Percentiles rank a stretch among this genome's conserved stretches.
Conservation (phyloP, 2,329 filamentous ascomycete genomes). For the Penicillium crustosum region DNA sequence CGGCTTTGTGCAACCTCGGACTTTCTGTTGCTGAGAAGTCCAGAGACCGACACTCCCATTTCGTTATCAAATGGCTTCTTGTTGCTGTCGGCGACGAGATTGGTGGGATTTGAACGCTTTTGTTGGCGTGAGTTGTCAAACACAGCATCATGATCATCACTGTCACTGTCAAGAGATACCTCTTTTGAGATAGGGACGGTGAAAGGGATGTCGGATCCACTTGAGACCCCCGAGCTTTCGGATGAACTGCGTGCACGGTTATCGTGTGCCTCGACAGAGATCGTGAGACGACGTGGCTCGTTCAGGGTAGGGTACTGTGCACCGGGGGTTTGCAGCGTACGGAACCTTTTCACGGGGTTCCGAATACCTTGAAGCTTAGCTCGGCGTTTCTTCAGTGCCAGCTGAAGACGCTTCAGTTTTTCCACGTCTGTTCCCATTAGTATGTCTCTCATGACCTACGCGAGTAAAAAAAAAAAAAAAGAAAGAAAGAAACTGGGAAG, state of each 20-base stretch:
- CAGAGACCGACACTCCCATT: neutral
- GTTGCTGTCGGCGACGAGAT: neutral
- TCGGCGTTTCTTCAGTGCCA: conserved; percentile 7
- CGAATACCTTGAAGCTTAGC: neutral
- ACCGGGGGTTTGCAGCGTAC: neutral
- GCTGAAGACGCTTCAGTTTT: conserved; percentile 5
- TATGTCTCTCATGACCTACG: neutral
- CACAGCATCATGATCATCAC: neutral
- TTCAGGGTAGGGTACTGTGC: neutral
- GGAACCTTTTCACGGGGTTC: neutral
- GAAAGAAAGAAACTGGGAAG: neutral
- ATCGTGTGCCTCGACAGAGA: neutral
- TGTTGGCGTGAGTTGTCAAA: neutral
- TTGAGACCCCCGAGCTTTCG: conserved; percentile 3
- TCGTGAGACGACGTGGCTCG: neutral
- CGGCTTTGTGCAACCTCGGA: neutral
- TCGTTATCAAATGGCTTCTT: neutral
- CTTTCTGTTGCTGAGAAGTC: neutral
- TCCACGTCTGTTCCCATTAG: conserved; percentile 6
- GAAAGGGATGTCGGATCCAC: conserved; percentile 1
- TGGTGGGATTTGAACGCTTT: neutral
- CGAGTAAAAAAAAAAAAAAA: no score
- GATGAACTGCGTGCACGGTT: neutral
- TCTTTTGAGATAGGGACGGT: neutral
- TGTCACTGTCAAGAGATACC: neutral